A percentile compares a stretch with the other conserved stretches of the same genome.
Evolutionary conservation across 768 basidiomycete species (phyloP).

Genomic region (Scleroderma bovista): DNA sequence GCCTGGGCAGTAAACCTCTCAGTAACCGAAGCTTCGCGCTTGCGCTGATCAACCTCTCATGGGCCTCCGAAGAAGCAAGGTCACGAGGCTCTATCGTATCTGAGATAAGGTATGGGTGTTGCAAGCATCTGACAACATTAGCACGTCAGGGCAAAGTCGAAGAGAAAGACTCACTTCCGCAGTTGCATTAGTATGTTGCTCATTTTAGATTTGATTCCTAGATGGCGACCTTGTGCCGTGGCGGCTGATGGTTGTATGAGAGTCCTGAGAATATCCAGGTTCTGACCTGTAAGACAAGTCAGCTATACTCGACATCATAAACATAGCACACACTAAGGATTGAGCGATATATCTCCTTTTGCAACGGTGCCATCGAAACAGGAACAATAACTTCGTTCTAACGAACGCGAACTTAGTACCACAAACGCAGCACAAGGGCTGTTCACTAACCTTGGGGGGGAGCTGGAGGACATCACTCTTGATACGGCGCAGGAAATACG

Average conservation of each 20-base stretch:
- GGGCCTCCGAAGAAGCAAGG: conserved; percentile 52
- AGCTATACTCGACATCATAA: conserved; percentile 6
- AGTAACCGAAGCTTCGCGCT: conserved; percentile 84
- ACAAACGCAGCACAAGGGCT: background rate
- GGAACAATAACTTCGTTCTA: conserved; percentile 92
- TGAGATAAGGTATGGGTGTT: conserved; percentile 87
- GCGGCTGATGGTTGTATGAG: conserved; percentile 44
- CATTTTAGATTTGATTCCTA: conserved; percentile 48
- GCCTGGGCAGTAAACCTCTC: conserved; percentile 71
- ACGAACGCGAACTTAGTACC: conserved; percentile 3
- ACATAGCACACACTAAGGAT: conserved; percentile 58
- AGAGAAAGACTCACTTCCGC: conserved; percentile 55
- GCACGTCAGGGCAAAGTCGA: background rate
- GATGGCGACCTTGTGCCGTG: conserved; percentile 22
- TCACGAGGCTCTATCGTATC: conserved; percentile 72
- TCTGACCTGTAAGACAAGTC: conserved; percentile 48
- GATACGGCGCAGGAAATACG: conserved; percentile 89
- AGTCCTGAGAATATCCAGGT: conserved; percentile 58
- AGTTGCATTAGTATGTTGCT: conserved; percentile 87
- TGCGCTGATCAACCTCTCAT: conserved; percentile 75
- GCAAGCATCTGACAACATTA: conserved; percentile 56
- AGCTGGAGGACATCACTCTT: conserved; percentile 90
- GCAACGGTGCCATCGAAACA: conserved; percentile 79
- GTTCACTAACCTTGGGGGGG: conserved; percentile 71
- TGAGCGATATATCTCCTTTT: conserved; percentile 83